Evolutionary conservation across 2,329 filamentous ascomycete genomes (phyloP), one percentile per base, ranked within the genome.

Genomic region (Pseudogymnoascus sp.): DNA sequence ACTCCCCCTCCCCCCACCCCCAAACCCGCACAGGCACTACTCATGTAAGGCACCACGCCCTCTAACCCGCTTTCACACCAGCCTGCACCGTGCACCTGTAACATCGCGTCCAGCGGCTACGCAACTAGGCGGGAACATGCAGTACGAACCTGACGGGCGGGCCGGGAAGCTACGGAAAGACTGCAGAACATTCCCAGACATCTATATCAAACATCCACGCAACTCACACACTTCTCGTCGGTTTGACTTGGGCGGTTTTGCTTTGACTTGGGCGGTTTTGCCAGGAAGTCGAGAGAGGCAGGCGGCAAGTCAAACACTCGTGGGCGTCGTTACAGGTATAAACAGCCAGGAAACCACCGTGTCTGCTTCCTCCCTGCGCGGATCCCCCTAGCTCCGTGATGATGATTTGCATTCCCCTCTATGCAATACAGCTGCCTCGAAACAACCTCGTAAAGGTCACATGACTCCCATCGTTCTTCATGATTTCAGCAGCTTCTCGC

Each of bases 21-120:
- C n/a, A 30, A 52, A 52, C 45, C 41, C 41, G 41, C 41, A 52
- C 41, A 30, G 41, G 41, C 15, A 15, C 3, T 8, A 52, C 41
- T 52, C 26, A 52, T 52, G 41, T 52, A 30, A 52, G 41, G 41
- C 41, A 18, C 41, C 5, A 12, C 41, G 41, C 23, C n/a, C n/a
- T 8, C n/a, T 28, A 52, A 12, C 41, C 45, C 45, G 45, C 45
- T 41, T 41, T 41, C 38, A 41, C 38, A 41, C n/a, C n/a, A 19
- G 45, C 45, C 23, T 33, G 26, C 45, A 52, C 45, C 45, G 45
- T 52, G 26, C 45, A 30, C 45, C 23, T 52, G 45, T 52, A 30
- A 30, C 26, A 52, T 52, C 45, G 45, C 45, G 45, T 52, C 45
- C 45, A 52, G 45, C 45, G 45, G 45, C 45, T 19, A 52, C 26